These are phyloP conservation scores for Citrullus colocynthis DNA, from an alignment of 306 rosid genomes.

Conservation along the genomic window DNA sequence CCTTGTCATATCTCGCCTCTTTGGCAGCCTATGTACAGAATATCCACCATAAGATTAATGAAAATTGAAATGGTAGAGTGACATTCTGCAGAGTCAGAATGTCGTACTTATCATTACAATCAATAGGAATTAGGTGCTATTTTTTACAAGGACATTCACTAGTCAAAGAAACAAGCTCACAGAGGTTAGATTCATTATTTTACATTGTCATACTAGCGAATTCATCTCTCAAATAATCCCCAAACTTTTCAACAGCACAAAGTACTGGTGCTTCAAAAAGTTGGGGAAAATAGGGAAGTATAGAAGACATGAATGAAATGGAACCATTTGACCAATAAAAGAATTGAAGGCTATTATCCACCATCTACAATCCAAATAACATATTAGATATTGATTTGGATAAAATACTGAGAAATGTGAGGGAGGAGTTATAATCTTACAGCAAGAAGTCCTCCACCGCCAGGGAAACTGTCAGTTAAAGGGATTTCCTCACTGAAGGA, in stretches of 20 bases:
- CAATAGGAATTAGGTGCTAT: not conserved
- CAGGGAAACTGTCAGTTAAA: slow-evolving; percentile 84
- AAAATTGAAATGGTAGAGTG: not conserved
- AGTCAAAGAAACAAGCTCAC: not conserved
- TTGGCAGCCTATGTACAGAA: slow-evolving; percentile 61
- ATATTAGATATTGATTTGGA: not conserved
- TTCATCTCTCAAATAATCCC: not conserved
- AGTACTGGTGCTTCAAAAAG: not conserved
- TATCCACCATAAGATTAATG: not conserved
- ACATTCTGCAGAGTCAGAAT: not conserved
- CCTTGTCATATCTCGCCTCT: slow-evolving; percentile 92
- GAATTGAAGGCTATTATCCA: not conserved
- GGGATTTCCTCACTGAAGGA: slow-evolving; percentile 97
- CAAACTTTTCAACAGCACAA: not conserved
- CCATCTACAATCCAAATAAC: not conserved
- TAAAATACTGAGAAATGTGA: not conserved
- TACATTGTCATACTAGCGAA: not conserved
- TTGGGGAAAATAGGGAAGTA: not conserved
- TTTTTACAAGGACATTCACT: not conserved
- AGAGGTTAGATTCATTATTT: not conserved
- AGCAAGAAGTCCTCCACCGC: slow-evolving; percentile 66
- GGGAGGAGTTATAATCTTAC: slow-evolving; percentile 28
- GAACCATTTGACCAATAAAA: not conserved
- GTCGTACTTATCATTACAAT: not conserved
- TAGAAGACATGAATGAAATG: not conserved